Percentiles rank a stretch among this genome's conserved stretches.
phyloP scores from a whole-genome alignment of 2,329 filamentous ascomycete species.

The Talaromyces sp. region DNA sequence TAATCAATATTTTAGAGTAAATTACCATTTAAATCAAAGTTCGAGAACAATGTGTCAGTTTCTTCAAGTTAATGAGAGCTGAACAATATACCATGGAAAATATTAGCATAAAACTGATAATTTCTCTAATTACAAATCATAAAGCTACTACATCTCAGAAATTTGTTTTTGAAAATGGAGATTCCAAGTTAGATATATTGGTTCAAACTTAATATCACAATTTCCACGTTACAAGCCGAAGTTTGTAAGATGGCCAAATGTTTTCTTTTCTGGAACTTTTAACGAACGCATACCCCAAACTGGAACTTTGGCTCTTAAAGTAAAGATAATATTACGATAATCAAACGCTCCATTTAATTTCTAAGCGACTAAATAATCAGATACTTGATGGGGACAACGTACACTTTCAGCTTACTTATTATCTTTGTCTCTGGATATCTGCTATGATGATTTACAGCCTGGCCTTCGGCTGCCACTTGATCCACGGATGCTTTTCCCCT shows the following conservation, averaged over 20 bases:
- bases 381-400: background rate
- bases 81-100: background rate
- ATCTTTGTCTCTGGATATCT: background rate
- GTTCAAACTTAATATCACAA: background rate
- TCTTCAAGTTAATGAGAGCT: background rate
- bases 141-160: background rate
- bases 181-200: background rate
- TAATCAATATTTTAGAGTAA: background rate
- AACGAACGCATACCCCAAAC: background rate
- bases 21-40: background rate
- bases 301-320: background rate
- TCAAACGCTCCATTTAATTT: background rate
- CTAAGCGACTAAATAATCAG: background rate
- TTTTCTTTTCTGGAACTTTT: background rate
- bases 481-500: constrained; percentile 8
- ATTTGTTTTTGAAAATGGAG: background rate
- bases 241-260: background rate
- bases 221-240: background rate
- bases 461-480: constrained; percentile 1
- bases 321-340: background rate
- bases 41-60: background rate
- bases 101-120: background rate
- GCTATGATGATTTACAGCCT: background rate
- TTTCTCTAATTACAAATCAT: background rate
- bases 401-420: background rate